Base-by-base conservation (phyloP, 768 basidiomycete species). In the Leccinum obscurum region DNA sequence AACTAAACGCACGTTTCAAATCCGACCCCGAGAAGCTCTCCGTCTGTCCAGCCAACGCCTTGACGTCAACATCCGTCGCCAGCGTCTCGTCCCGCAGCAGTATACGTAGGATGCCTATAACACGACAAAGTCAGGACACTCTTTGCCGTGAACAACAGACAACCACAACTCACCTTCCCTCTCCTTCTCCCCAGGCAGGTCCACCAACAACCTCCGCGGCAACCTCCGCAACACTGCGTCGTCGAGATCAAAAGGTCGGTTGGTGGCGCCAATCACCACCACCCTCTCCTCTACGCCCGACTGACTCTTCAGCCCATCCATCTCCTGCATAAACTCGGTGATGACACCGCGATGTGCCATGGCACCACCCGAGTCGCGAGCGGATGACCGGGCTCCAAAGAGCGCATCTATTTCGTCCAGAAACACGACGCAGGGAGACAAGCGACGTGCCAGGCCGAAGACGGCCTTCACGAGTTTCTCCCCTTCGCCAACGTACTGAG, bases 291-390 rank as follows among this genome's bases (percentile, higher is more conserved):
- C 90, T 63, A 82, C 83, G 11, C 71, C 59, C 6, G 61, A 55
- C 22, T 64, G 71, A 9, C 26, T 84, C 70, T 86, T 90, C 59
- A 98, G 77, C 3, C 95, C 95, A 67, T 98, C 95, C 94, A 98
- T 96, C 72, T 96, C 93, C 70, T 92, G 91, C 92, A 95, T 93
- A 72, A 93, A 93, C 73, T 95, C 91, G 10, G 92, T 94, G 70
- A 92, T 89, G 55, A 95, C 85, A 50, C 92, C 90, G 44, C 93
- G 81, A 67, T 96, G 93, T 6, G 93, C 92, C 67, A 90, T 82
- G 13, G 85, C 86, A 57, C 93, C 87, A 9, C 89, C 91, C 44
- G 86, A 87, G 55, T 91, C 89, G 11, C 89, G 82, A 3, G 83
- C 82, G 15, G 91, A 88, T 68, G 85, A 81, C 22, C 95, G 87